A percentile compares a stretch with the other conserved stretches of the same genome.
phyloP scores from a whole-genome alignment of 352 stramenopile genomes.

The Phytopythium litorale region DNA sequence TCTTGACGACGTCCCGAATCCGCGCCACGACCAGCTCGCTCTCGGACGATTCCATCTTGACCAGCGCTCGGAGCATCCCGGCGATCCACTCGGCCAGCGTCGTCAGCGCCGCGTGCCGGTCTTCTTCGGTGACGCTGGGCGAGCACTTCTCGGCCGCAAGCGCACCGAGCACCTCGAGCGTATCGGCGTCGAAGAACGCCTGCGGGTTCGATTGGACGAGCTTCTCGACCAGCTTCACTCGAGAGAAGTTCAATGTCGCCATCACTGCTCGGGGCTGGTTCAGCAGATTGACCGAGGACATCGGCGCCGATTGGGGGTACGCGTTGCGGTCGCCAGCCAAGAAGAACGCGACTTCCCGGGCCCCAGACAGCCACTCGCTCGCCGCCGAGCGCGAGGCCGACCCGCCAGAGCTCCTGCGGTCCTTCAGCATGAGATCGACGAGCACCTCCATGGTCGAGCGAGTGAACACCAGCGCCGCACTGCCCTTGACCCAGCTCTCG shows the following conservation, averaged over 20 bases:
- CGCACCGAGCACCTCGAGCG: conserved; percentile 19
- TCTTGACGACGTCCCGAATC: conserved; percentile 16
- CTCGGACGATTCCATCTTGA: conserved; percentile 22
- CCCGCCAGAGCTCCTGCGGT: conserved; percentile 46
- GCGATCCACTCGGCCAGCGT: conserved; percentile 51
- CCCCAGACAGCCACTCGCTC: conserved; percentile 73
- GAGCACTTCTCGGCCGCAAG: conserved; percentile 35
- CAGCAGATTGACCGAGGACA: conserved; percentile 59
- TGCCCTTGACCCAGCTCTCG: conserved; percentile 3
- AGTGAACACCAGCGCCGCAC: conserved; percentile 40
- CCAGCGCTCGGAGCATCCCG: conserved; percentile 35
- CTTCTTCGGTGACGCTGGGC: conserved; percentile 43
- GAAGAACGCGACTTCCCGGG: conserved; percentile 54
- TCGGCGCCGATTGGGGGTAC: conserved; percentile 40
- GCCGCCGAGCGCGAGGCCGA: conserved; percentile 54
- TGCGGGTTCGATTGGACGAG: conserved; percentile 36
- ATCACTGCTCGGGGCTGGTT: conserved; percentile 43
- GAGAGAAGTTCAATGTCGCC: conserved; percentile 25
- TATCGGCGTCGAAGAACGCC: conserved; percentile 21
- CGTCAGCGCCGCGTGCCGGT: conserved; percentile 51
- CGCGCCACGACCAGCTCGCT: conserved; percentile 15
- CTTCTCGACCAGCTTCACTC: conserved; percentile 43
- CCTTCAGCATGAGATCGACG: conserved; percentile 39
- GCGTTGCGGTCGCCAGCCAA: conserved; percentile 34
- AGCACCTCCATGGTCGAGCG: conserved; percentile 29